These are phyloP conservation scores for Citrullus colocynthis DNA, from an alignment of 306 rosid species.

Conservation along the genomic window DNA sequence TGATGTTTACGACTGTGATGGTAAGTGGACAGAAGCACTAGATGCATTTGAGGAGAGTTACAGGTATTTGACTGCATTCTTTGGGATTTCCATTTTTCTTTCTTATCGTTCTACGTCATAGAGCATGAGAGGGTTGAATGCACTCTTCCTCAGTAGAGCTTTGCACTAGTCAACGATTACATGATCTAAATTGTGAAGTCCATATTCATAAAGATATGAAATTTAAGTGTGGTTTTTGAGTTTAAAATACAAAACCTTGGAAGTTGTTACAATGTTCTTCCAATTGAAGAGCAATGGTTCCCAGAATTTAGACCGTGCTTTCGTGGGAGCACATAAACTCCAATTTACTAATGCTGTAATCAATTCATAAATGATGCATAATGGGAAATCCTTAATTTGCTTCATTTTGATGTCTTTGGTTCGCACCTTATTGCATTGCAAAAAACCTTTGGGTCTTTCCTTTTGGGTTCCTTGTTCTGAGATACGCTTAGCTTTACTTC, in stretches of 20 bases:
- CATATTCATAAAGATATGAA: neutral
- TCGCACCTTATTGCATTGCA: neutral
- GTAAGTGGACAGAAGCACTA: slow-evolving; percentile 47
- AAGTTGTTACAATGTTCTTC: neutral
- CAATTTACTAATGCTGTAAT: neutral
- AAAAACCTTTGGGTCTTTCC: neutral
- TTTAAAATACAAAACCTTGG: neutral
- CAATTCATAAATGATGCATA: neutral
- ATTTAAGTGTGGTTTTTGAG: neutral
- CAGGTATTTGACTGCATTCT: slow-evolving; percentile 32
- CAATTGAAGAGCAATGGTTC: neutral
- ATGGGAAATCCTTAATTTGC: neutral
- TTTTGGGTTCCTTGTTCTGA: neutral
- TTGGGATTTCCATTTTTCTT: neutral
- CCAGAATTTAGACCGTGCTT: neutral
- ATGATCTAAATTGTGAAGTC: neutral
- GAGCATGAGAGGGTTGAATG: neutral
- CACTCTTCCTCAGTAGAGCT: neutral
- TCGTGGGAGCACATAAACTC: neutral
- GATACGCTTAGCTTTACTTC: neutral
- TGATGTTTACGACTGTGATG: slow-evolving; percentile 59
- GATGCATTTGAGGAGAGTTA: slow-evolving; percentile 63
- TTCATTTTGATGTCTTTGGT: neutral
- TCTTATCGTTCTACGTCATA: neutral
- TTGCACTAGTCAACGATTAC: neutral